These are phyloP conservation scores for Penicillium sp. DNA, from an alignment of 2,329 filamentous ascomycete species.

Conservation along the genomic window DNA sequence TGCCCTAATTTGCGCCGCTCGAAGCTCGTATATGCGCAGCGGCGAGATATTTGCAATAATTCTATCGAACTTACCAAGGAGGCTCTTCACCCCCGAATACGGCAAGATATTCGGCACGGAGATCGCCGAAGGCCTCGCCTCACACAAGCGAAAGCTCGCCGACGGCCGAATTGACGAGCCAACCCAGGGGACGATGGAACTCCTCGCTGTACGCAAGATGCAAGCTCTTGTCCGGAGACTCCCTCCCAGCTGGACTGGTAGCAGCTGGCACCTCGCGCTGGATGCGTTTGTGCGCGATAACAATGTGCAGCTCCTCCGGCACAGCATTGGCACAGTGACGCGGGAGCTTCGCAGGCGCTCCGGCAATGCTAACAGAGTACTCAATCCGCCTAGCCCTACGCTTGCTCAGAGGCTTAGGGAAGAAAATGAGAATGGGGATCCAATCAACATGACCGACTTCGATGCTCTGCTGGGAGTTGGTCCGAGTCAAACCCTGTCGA, in stretches of 20 bases:
- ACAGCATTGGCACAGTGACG: constrained; percentile 2
- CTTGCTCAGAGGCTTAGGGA: neutral
- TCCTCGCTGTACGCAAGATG: constrained; percentile 1
- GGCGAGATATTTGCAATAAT: constrained; percentile 2
- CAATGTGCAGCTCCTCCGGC: neutral
- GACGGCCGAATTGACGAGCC: neutral
- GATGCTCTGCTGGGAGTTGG: neutral
- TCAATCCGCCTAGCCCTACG: neutral
- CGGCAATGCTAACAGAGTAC: too few species aligned
- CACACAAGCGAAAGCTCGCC: neutral
- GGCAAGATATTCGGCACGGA: constrained; percentile 3
- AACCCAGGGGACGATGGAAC: neutral
- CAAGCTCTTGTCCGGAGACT: neutral
- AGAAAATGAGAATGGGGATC: neutral
- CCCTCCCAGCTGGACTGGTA: neutral
- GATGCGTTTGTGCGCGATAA: neutral
- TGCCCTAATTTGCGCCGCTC: neutral
- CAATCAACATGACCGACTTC: neutral
- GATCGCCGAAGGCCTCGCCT: constrained; percentile 3
- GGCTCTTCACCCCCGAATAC: neutral
- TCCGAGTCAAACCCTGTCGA: neutral
- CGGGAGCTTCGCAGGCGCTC: neutral
- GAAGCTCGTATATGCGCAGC: neutral
- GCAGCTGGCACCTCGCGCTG: neutral
- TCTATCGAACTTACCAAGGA: neutral